phyloP scores from a whole-genome alignment of 371 early-diverging fungal genomes.

The Mucor irregularis region DNA sequence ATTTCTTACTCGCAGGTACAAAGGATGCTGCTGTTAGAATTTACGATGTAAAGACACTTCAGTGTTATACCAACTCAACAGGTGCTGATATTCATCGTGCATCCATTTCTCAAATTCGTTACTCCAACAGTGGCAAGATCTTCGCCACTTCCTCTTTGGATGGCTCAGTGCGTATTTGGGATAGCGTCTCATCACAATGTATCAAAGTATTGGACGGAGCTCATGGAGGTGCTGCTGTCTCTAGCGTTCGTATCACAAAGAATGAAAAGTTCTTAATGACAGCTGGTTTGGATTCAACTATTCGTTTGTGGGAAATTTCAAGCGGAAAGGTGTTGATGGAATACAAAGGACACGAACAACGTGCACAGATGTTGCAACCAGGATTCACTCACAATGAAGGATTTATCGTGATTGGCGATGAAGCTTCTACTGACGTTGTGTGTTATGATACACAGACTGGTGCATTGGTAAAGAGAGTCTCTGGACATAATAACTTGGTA shows the following conservation, averaged over 20 bases:
- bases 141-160: conserved; percentile 80
- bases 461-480: conserved; percentile 43
- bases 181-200: conserved; percentile 75
- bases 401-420: conserved; percentile 78
- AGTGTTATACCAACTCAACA: conserved; percentile 68
- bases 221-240: conserved; percentile 77
- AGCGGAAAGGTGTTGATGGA: conserved; percentile 66
- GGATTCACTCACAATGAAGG: conserved; percentile 78
- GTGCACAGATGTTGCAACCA: conserved; percentile 44
- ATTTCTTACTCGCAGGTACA: conserved; percentile 72
- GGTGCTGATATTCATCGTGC: conserved; percentile 60
- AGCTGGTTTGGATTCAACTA: conserved; percentile 75
- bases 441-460: conserved; percentile 73
- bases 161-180: conserved; percentile 89
- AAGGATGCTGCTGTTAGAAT: conserved; percentile 78
- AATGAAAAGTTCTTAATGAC: conserved; percentile 78
- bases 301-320: conserved; percentile 82
- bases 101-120: conserved; percentile 76
- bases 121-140: conserved; percentile 67
- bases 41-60: conserved; percentile 81
- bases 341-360: conserved; percentile 72
- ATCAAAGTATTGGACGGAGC: conserved; percentile 70
- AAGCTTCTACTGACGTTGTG: conserved; percentile 58
- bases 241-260: conserved; percentile 71
- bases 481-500: conserved; percentile 50